A percentile compares a stretch with the other conserved stretches of the same genome.
These are phyloP conservation scores for Aspergillus nidulans DNA, from an alignment of 495 filamentous ascomycete species.

Conservation along the genomic window DNA sequence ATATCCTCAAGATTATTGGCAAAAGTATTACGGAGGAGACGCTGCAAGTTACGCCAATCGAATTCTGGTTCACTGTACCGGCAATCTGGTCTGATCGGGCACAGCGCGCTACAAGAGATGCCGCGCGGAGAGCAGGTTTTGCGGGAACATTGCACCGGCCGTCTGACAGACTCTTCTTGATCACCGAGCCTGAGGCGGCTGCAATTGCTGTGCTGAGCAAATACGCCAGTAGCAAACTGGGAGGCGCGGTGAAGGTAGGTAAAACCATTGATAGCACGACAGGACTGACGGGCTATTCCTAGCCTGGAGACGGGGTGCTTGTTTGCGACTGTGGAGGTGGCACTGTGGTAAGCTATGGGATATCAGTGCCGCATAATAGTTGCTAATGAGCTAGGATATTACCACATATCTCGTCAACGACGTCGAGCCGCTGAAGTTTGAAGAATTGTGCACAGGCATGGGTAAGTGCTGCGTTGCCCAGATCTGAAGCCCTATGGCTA, in stretches of 20 bases:
- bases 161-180: conserved; percentile 36
- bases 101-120: conserved; percentile 19
- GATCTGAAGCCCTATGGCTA: too few relatives aligned
- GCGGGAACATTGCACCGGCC: conserved; percentile 18
- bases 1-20: conserved; percentile 31
- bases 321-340: conserved; percentile 36
- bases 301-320: conserved; percentile 17
- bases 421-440: conserved; percentile 22
- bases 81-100: conserved; percentile 23
- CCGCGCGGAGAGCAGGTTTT: conserved; percentile 47
- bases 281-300: neutral
- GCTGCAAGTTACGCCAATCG: conserved; percentile 8
- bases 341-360: conserved; percentile 24
- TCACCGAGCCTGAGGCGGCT: conserved; percentile 59
- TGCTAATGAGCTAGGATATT: conserved; percentile 18
- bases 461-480: conserved; percentile 2
- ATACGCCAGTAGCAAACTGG: neutral
- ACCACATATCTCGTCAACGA: conserved; percentile 34
- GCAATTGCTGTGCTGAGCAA: conserved; percentile 10
- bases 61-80: conserved; percentile 25
- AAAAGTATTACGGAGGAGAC: conserved; percentile 4
- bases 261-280: too few relatives aligned
- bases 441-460: conserved; percentile 14
- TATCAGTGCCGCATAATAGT: neutral
- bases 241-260: conserved; percentile 5